A percentile compares a stretch with the other conserved stretches of the same genome.
Conservation (phyloP, 306 rosid species). For the Corylus heterophylla region DNA sequence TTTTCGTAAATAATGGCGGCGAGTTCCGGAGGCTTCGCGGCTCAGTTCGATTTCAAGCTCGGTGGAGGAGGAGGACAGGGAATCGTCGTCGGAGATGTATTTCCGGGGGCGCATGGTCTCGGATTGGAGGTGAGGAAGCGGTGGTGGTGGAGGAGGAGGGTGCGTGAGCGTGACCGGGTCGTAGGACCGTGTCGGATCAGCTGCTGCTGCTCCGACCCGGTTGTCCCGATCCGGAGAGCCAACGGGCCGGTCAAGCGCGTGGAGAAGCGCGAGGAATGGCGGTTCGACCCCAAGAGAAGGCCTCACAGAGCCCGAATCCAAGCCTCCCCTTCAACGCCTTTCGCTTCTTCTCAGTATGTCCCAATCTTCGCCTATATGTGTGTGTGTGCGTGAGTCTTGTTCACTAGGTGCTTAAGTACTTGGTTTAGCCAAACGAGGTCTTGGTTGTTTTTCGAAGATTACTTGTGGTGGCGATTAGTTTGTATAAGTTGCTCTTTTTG, state of each 20-base stretch:
- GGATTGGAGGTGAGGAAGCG: conserved; percentile 41
- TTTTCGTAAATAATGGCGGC: conserved; percentile 58
- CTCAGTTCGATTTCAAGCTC: conserved; percentile 59
- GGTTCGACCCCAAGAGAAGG: conserved; percentile 52
- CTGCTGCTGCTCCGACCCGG: conserved; percentile 68
- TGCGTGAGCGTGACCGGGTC: conserved; percentile 30
- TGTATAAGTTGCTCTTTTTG: conserved; percentile 10
- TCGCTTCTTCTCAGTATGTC: conserved; percentile 74
- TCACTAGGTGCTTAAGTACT: background rate
- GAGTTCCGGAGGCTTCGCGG: conserved; percentile 61
- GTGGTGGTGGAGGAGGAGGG: conserved; percentile 34
- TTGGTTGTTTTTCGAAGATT: background rate
- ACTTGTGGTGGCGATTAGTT: background rate
- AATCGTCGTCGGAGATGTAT: conserved; percentile 29
- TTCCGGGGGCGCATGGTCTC: conserved; percentile 11
- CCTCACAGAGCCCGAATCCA: conserved; percentile 61
- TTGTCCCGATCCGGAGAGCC: conserved; percentile 60
- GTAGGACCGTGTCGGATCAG: conserved; percentile 36
- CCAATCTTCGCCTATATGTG: background rate
- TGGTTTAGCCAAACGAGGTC: background rate
- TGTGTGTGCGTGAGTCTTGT: background rate
- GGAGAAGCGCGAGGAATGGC: conserved; percentile 62
- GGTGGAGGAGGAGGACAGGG: conserved; percentile 21
- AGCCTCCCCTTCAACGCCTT: conserved; percentile 75
- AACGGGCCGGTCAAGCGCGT: conserved; percentile 43